These are phyloP conservation scores for Soucietia sequanensis DNA, from an alignment of 805 yeast species.

Conservation along the genomic window DNA sequence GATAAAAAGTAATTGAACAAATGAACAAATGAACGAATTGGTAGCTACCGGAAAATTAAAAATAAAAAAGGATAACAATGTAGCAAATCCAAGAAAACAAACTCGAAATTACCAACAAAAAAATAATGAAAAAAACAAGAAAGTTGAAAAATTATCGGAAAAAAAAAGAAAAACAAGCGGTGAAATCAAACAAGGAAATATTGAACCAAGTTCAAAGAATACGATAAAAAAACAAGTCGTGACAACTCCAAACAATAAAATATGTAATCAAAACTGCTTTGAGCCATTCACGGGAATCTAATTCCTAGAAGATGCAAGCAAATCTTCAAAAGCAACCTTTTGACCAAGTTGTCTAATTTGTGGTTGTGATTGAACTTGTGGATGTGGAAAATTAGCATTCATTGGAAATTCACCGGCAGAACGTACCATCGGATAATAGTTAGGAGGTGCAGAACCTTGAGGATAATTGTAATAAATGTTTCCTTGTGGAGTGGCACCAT, in stretches of 20 bases:
- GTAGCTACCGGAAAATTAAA: too few species aligned
- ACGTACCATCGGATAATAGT: neutral
- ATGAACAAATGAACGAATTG: too few species aligned
- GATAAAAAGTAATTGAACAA: too few species aligned
- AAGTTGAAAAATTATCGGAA: too few species aligned
- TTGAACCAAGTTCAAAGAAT: too few species aligned
- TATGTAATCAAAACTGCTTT: constrained; percentile 4
- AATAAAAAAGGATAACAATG: too few species aligned
- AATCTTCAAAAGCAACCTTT: constrained; percentile 40
- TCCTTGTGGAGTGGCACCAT: constrained; percentile 30
- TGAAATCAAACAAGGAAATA: too few species aligned
- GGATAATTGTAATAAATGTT: constrained; percentile 30
- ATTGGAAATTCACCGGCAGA: constrained; percentile 5
- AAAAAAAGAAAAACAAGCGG: too few species aligned
- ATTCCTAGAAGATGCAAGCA: constrained; percentile 28
- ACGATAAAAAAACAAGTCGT: neutral
- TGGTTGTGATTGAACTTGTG: constrained; percentile 3
- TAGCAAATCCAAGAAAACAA: too few species aligned
- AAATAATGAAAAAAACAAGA: too few species aligned
- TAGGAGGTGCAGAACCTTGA: constrained; percentile 6
- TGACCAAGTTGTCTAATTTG: constrained; percentile 23
- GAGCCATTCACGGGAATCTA: constrained; percentile 5
- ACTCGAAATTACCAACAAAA: too few species aligned
- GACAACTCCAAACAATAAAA: too few species aligned
- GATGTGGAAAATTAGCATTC: constrained; percentile 9